Evolutionary conservation across 2,329 filamentous ascomycete species (phyloP).

Genomic region (Aspergillus proliferans): DNA sequence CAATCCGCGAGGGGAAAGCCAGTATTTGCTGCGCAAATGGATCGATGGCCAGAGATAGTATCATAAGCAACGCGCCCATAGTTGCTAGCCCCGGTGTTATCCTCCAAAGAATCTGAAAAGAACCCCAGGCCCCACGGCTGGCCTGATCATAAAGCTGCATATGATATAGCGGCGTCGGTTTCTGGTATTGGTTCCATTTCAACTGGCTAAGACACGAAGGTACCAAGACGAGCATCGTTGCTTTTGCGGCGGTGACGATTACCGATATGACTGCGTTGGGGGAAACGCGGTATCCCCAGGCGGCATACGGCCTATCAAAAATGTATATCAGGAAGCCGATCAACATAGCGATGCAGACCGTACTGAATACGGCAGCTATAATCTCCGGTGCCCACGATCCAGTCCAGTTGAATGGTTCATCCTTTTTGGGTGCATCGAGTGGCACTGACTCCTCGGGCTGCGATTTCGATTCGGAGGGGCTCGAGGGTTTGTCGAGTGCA

Average conservation of each 20-base stretch:
- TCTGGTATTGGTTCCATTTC: conserved; percentile 20
- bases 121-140: conserved; percentile 22
- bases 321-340: conserved; percentile 9
- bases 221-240: conserved; percentile 17
- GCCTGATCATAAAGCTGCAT: conserved; percentile 22
- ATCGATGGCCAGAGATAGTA: conserved; percentile 20
- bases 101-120: conserved; percentile 17
- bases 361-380: conserved; percentile 1
- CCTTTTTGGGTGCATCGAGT: background rate
- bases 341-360: conserved; percentile 6
- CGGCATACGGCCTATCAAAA: conserved; percentile 5
- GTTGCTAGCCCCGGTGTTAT: conserved; percentile 9
- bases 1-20: conserved; percentile 5
- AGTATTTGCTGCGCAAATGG: conserved; percentile 23
- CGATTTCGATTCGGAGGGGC: background rate
- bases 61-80: conserved; percentile 17
- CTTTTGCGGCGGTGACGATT: conserved; percentile 20
- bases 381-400: conserved; percentile 14
- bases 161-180: conserved; percentile 12
- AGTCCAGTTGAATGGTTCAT: background rate
- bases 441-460: background rate
- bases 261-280: conserved; percentile 26
- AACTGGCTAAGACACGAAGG: conserved; percentile 25
- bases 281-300: conserved; percentile 14
- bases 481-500: background rate